Conservation (phyloP, 2,329 filamentous ascomycete genomes). For the Talaromyces sp. region DNA sequence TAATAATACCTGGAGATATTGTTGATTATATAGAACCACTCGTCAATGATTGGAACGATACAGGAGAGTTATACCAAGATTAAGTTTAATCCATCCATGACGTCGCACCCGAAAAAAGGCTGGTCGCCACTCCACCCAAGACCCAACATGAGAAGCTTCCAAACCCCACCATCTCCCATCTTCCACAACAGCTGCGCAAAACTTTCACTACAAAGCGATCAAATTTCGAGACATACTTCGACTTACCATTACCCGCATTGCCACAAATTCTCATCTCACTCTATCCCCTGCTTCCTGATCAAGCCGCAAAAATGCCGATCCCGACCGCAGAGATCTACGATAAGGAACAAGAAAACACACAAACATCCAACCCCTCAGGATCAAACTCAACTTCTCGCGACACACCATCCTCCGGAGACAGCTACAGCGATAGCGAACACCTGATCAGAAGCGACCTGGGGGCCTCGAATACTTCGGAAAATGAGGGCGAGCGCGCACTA, state of each 20-base stretch:
- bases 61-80: too few species aligned
- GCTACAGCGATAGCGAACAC: neutral
- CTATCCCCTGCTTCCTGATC: neutral
- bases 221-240: too few species aligned
- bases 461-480: slow-evolving; percentile 20
- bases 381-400: slow-evolving; percentile 12
- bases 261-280: neutral
- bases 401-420: neutral
- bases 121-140: neutral
- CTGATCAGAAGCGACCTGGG: slow-evolving; percentile 13
- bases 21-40: neutral
- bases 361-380: slow-evolving; percentile 1
- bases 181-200: neutral
- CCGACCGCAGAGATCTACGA: slow-evolving; percentile 23
- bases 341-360: slow-evolving; percentile 15
- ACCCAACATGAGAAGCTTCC: neutral
- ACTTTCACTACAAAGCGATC: too few species aligned
- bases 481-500: slow-evolving; percentile 28
- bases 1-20: too few species aligned
- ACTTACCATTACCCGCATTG: too few species aligned
- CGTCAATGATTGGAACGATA: too few species aligned
- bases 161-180: neutral
- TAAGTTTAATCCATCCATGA: neutral
- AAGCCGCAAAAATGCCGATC: slow-evolving; percentile 21
- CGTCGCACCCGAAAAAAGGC: slow-evolving; percentile 2